Evolutionary conservation across 805 yeast species (phyloP).

Genomic region (Priceomyces carsonii): DNA sequence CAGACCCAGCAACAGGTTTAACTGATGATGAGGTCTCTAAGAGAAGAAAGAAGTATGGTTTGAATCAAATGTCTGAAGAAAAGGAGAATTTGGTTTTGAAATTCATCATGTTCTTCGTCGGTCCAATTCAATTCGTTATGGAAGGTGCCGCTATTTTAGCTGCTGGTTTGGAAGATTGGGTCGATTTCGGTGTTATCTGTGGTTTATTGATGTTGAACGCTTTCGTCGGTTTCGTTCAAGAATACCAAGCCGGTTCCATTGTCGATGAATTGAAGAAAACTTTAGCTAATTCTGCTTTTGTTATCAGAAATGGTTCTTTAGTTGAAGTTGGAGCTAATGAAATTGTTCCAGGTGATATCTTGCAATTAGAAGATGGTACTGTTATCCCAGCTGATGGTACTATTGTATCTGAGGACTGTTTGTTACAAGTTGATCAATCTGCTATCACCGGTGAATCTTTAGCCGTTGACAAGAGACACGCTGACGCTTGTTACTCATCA

Average conservation of each 20-base stretch:
- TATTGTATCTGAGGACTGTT: slow-evolving; percentile 79
- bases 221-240: slow-evolving; percentile 93
- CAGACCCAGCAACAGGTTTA: slow-evolving; percentile 79
- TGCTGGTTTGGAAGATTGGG: slow-evolving; percentile 98
- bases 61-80: slow-evolving; percentile 90
- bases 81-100: slow-evolving; percentile 75
- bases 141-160: slow-evolving; percentile 95
- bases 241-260: slow-evolving; percentile 97
- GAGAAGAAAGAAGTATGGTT: slow-evolving; percentile 90
- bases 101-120: slow-evolving; percentile 85
- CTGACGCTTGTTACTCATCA: slow-evolving; percentile 87
- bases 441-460: slow-evolving; percentile 97
- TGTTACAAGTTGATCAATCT: slow-evolving; percentile 92
- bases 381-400: slow-evolving; percentile 94
- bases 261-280: slow-evolving; percentile 96
- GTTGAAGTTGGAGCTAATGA: slow-evolving; percentile 79
- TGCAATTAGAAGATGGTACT: slow-evolving; percentile 90
- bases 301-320: slow-evolving; percentile 78
- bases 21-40: slow-evolving; percentile 72
- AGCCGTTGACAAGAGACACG: slow-evolving; percentile 89
- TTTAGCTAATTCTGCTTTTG: slow-evolving; percentile 84
- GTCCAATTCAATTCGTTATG: slow-evolving; percentile 97
- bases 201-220: slow-evolving; percentile 87
- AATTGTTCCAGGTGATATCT: slow-evolving; percentile 93
- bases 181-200: slow-evolving; percentile 96